Evolutionary conservation across 1,139 yeast genomes (phyloP), one percentile per base, ranked within the genome.

Genomic region (Chernovozyma sophiae-reginae): DNA sequence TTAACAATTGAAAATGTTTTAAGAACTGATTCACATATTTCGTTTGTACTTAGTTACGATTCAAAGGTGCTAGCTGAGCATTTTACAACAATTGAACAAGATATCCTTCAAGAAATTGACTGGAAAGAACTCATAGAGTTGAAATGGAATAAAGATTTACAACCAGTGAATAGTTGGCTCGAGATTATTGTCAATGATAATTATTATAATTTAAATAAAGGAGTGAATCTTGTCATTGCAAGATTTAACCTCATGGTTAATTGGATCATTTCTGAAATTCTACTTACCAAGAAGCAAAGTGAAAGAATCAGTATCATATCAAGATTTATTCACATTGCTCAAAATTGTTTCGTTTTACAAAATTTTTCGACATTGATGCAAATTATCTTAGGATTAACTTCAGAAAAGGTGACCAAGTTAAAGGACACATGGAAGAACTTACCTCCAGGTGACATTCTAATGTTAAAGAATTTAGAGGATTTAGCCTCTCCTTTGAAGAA

Each of bases 311-410:
- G 76, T 38, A 74, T 90, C 1, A 75, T 90, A 13, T 79, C 89
- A 16, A 67, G 94, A 47, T 86, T 86, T 51, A 86, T 92, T 40
- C 96, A 87, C 50, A 65, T 90, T 42, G 97, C 96, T 0, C 81
- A 81, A 42, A 77, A 80, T 45, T 81, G 92, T 56, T 71, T 64
- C 65, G 47, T 57, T n/a, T 55, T 83, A 40, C 97, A 89, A 55
- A 92, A 92, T 58, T 89, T 70, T 55, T 79, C 95, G 5, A 84
- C 97, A 0, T 66, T 87, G 58, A 84, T 89, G 84, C 96, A 90
- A 58, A 78, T 92, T 31, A 73, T 86, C 25, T 65, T 90, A 37
- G 97, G 96, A 0, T 68, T 92, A 46, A 81, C 85, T n/a, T 81
- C 94, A 1, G 80, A 76, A 28, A 74, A 77, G 39, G 72, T 89